Base-by-base conservation (phyloP, 2,329 filamentous ascomycete species). In the Mariannaea sp. region DNA sequence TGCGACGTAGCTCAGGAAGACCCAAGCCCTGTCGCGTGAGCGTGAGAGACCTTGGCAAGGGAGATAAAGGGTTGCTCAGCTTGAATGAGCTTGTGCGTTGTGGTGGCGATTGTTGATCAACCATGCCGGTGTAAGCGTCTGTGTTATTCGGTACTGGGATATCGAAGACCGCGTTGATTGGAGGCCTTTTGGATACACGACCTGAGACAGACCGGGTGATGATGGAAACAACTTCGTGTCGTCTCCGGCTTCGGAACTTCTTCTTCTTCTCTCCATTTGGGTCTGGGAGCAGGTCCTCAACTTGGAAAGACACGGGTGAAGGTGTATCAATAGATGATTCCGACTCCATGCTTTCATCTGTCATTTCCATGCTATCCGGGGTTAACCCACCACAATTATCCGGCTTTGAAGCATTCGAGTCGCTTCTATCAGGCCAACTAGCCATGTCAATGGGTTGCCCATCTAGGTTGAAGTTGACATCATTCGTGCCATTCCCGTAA, bases 401-500 rank as follows among this genome's bases (percentile, higher is more conserved):
- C 5, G 32, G 45, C 40, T 65, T 65, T 9, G 65, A 62, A n/a
- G 63, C 64, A n/a, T 60, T 65, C n/a, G 68, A 70, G 27, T 56
- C 60, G 36, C 65, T 66, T 14, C 63, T 54, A 20, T 47, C 58
- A 2, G 63, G 60, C 53, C 59, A 59, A 10, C 52, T 49, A 9
- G 52, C n/a, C 7, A 50, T 49, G 12, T 56, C 55, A 17, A 49
- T 40, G 42, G 45, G 47, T 7, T 36, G 16, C 10, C 39, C 40
- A 0, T 59, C 49, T 12, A 52, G 27, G 4, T 65, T 65, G 5
- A 70, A 36, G 17, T 57, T 68, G 4, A 74, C 72, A 2, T 68
- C 60, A 29, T 79, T 78, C 2, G 75, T 80, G 1, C 79, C 79
- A 42, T 83, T 82, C 8, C 80, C 80, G 53, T 83, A 82, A 1